Percentiles rank a stretch among this genome's conserved stretches.
Evolutionary conservation across 495 filamentous ascomycete species (phyloP).

Genomic region (Tuber calosporum): DNA sequence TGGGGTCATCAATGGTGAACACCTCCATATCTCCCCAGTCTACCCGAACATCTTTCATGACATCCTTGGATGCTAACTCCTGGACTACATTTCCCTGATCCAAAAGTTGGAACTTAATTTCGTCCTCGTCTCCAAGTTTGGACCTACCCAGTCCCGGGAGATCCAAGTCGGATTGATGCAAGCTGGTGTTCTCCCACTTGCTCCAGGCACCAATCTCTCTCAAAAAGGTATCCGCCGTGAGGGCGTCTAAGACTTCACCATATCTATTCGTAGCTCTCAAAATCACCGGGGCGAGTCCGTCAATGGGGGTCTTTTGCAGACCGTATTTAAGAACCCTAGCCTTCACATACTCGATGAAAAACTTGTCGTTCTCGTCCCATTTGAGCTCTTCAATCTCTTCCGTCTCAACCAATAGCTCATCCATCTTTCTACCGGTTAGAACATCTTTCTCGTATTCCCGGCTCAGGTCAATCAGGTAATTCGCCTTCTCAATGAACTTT

Average conservation of each 20-base stretch:
- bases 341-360: slow-evolving; percentile 64
- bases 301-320: slow-evolving; percentile 47
- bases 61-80: slow-evolving; percentile 45
- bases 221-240: slow-evolving; percentile 61
- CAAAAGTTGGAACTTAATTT: slow-evolving; percentile 34
- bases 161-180: slow-evolving; percentile 56
- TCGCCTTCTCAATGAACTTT: slow-evolving; percentile 60
- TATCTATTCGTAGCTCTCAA: slow-evolving; percentile 68
- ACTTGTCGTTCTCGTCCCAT: slow-evolving; percentile 47
- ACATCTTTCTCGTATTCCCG: slow-evolving; percentile 56
- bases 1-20: slow-evolving; percentile 72
- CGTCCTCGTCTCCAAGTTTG: slow-evolving; percentile 41
- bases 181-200: slow-evolving; percentile 70
- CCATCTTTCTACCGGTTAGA: slow-evolving; percentile 48
- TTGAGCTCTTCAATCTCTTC: slow-evolving; percentile 46
- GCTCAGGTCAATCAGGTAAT: slow-evolving; percentile 58
- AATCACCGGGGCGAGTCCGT: slow-evolving; percentile 61
- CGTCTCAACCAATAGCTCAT: slow-evolving; percentile 45
- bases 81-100: slow-evolving; percentile 35
- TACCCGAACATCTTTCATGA: slow-evolving; percentile 56
- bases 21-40: slow-evolving; percentile 65
- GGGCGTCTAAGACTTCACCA: slow-evolving; percentile 49
- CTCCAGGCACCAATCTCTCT: slow-evolving; percentile 77
- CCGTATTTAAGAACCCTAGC: slow-evolving; percentile 55
- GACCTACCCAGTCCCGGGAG: slow-evolving; percentile 52